Evolutionary conservation across 1,139 yeast genomes (phyloP).

Genomic region (Pichia sp.): DNA sequence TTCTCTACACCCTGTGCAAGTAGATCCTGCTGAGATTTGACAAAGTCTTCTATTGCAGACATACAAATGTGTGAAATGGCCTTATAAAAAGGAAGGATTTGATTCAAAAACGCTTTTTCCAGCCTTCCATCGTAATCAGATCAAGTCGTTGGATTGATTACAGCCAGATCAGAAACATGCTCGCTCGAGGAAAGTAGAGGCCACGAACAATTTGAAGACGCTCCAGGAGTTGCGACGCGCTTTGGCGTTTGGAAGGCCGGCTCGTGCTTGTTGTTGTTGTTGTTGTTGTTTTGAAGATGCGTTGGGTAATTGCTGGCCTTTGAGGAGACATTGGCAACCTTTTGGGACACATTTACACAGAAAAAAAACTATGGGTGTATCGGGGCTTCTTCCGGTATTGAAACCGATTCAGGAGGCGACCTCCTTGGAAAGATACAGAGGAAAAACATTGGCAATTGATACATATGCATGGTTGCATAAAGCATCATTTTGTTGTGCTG

Average conservation of each 20-base stretch:
- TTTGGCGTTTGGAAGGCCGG: background rate
- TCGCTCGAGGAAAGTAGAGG: background rate
- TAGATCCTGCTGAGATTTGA: constrained; percentile 12
- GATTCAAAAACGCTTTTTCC: no score
- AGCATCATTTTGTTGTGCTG: constrained; percentile 77
- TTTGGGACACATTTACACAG: background rate
- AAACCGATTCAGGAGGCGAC: constrained; percentile 64
- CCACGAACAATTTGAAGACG: background rate
- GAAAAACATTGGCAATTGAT: constrained; percentile 82
- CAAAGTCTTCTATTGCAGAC: constrained; percentile 7
- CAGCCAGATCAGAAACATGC: no score
- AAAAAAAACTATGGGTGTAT: constrained; percentile 59
- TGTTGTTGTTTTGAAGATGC: no score
- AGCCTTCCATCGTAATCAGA: no score
- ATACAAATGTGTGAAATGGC: background rate
- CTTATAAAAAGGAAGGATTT: background rate
- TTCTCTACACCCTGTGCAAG: constrained; percentile 15
- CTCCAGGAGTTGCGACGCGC: background rate
- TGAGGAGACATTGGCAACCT: background rate
- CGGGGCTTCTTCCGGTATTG: constrained; percentile 69
- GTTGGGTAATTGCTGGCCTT: no score
- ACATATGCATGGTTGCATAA: constrained; percentile 96
- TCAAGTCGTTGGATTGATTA: no score
- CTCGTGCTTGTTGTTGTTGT: no score
- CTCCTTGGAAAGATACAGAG: constrained; percentile 55